Evolutionary conservation across 2,329 filamentous ascomycete species (phyloP), one percentile per base, ranked within the genome.

Genomic region (Hypoxylon sp.): DNA sequence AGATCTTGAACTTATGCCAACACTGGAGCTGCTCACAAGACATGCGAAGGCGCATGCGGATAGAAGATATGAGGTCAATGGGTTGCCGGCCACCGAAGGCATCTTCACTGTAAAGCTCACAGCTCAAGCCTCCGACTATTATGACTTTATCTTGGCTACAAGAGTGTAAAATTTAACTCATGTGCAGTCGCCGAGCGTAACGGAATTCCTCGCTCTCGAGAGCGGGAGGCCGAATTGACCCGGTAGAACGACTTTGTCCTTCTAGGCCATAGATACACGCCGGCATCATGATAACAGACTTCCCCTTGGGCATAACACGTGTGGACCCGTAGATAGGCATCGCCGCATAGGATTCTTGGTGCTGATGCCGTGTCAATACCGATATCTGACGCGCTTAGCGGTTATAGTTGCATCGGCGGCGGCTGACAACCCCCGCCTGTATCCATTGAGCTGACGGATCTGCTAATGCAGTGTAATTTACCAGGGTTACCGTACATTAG

Each of bases 401-500:
- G 39, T 24, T 29, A 13, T 17, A 3, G 46, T 50, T 50, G 11
- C 39, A 44, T 44, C 11, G 4, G 39, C 39, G 8, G 39, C 39
- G 39, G 39, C 39, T 44, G 39, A 44, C 39, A 22, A 17, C 39
- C 39, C 39, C 39, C 22, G 46, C 46, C 46, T 50, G 14, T 31
- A 31, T 31, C 29, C 29, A 31, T 17, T 14, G 17, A 22, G 17
- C 39, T 44, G 37, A 17, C 17, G 17, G 6, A 31, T 31, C 46
- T 31, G 26, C 46, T 50, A 50, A 50, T 50, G 46, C 46, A 50
- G 22, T 3, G 46, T 50, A 50, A 50, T 29, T 17, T 13, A 14
- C 46, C 22, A 50, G 46, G 46, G 10, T 44, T 44, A 44, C 39
- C 39, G 39, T 44, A 22, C 39, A 44, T 44, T 44, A 44, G 39